A percentile compares a stretch with the other conserved stretches of the same genome.
phyloP scores from a whole-genome alignment of 2,329 filamentous ascomycete species.

The Diaporthe eres region DNA sequence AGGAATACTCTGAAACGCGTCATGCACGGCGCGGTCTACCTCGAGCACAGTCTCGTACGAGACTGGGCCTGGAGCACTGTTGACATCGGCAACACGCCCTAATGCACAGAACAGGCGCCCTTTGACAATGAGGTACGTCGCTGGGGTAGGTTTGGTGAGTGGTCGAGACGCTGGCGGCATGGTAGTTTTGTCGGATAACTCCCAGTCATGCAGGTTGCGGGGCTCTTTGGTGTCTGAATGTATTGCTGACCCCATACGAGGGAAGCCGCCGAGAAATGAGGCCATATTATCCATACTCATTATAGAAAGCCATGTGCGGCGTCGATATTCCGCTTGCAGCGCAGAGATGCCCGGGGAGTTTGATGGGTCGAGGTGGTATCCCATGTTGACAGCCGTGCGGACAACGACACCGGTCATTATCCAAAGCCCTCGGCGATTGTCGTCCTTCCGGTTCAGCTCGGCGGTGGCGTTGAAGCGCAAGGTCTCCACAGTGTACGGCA shows the following conservation, averaged over 20 bases:
- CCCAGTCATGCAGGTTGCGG: constrained; percentile 67
- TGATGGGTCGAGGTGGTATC: constrained; percentile 65
- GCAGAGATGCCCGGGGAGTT: constrained; percentile 52
- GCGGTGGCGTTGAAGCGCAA: constrained; percentile 66
- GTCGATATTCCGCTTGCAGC: constrained; percentile 62
- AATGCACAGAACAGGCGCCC: constrained; percentile 63
- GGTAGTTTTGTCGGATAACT: constrained; percentile 64
- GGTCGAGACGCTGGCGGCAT: constrained; percentile 62
- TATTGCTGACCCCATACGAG: constrained; percentile 60
- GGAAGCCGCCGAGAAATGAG: constrained; percentile 66
- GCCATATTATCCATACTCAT: constrained; percentile 65
- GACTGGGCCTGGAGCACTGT: constrained; percentile 33
- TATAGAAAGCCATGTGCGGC: constrained; percentile 58
- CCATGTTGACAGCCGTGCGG: constrained; percentile 68
- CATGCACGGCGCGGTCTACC: constrained; percentile 56
- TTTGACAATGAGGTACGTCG: constrained; percentile 66
- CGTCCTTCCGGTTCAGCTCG: constrained; percentile 65
- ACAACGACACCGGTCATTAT: constrained; percentile 65
- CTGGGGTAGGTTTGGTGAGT: constrained; percentile 63
- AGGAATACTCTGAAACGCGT: constrained; percentile 43
- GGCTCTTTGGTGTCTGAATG: constrained; percentile 65
- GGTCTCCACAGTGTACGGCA: constrained; percentile 66
- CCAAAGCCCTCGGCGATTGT: constrained; percentile 65
- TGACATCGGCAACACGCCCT: constrained; percentile 61
- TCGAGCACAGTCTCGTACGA: constrained; percentile 48